Conservation (phyloP, 441 rosid species). For the Omphalea diandra region DNA sequence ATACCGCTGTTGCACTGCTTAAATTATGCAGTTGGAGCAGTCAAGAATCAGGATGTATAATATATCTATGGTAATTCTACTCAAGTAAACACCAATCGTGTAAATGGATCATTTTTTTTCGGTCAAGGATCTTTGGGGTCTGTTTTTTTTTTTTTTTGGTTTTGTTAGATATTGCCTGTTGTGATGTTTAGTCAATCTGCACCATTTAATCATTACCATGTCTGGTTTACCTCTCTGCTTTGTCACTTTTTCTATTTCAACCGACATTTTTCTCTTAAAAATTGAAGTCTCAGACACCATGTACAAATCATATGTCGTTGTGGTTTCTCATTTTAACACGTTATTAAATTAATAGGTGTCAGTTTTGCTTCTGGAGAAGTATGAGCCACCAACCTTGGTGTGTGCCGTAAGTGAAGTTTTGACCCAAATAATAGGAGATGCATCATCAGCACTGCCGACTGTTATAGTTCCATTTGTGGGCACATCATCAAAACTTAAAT, state of each 20-base stretch:
- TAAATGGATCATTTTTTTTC: background rate
- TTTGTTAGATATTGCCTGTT: background rate
- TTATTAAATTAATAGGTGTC: constrained; percentile 46
- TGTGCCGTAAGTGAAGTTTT: constrained; percentile 62
- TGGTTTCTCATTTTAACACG: background rate
- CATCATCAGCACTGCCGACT: constrained; percentile 32
- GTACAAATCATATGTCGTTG: background rate
- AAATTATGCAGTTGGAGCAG: background rate
- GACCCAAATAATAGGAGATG: constrained; percentile 37
- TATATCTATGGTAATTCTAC: too few species aligned
- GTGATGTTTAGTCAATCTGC: background rate
- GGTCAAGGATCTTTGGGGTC: background rate
- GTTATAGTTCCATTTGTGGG: constrained; percentile 55
- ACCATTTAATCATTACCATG: too few species aligned
- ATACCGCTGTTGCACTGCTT: too few species aligned
- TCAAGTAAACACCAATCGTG: background rate
- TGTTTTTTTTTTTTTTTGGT: too few species aligned
- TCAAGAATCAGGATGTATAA: background rate
- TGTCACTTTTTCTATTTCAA: background rate
- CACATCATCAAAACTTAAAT: constrained; percentile 57
- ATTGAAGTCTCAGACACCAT: background rate
- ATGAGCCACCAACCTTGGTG: constrained; percentile 53
- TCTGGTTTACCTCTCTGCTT: too few species aligned
- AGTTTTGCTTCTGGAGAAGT: constrained; percentile 46
- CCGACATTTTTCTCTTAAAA: background rate